phyloP scores from a whole-genome alignment of 139 green algal species.

The Klebsormidium nitens region DNA sequence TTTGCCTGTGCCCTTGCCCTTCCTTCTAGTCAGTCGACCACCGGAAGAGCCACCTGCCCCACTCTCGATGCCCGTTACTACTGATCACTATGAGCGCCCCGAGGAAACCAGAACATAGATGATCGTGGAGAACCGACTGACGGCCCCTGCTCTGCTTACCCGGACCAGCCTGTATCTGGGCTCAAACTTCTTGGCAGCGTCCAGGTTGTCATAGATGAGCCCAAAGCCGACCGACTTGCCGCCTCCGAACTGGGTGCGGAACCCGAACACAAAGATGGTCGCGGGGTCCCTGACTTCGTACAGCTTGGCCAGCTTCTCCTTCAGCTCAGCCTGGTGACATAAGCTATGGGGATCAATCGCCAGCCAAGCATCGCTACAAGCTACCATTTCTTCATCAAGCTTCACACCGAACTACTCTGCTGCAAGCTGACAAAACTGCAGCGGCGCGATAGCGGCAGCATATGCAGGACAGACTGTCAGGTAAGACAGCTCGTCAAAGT shows the following conservation, averaged over 20 bases:
- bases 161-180: slow-evolving; percentile 91
- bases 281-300: slow-evolving; percentile 90
- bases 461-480: too few relatives aligned
- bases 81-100: too few relatives aligned
- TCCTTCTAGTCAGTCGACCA: too few relatives aligned
- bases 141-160: slow-evolving; percentile 46
- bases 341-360: background rate
- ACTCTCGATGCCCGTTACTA: too few relatives aligned
- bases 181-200: slow-evolving; percentile 95
- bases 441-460: too few relatives aligned
- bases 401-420: background rate
- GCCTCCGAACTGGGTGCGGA: slow-evolving; percentile 98
- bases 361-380: too few relatives aligned
- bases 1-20: too few relatives aligned
- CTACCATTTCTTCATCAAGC: too few relatives aligned
- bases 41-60: too few relatives aligned
- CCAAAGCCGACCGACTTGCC: slow-evolving; percentile 98
- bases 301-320: slow-evolving; percentile 91
- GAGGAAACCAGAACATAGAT: too few relatives aligned
- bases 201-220: slow-evolving; percentile 96
- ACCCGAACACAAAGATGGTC: slow-evolving; percentile 90
- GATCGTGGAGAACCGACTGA: background rate
- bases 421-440: background rate
- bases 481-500: too few relatives aligned
- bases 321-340: slow-evolving; percentile 79